phyloP scores from a whole-genome alignment of 805 yeast genomes.

The Starmerella stellata region DNA sequence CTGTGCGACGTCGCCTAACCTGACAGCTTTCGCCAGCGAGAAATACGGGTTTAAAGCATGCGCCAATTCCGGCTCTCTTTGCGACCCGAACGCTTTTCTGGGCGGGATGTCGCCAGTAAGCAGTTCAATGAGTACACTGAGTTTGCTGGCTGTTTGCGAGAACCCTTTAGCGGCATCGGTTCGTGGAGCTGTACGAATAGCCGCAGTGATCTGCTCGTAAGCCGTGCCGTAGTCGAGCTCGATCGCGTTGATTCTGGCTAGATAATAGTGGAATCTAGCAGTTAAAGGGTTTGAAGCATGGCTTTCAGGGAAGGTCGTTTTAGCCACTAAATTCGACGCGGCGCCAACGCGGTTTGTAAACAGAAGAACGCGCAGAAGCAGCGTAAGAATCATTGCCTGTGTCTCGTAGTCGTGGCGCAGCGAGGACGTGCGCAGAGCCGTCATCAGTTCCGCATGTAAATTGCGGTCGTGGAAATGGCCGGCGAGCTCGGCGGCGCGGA shows the following conservation, averaged over 20 bases:
- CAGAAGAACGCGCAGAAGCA: slow-evolving; percentile 64
- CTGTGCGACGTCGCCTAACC: slow-evolving; percentile 69
- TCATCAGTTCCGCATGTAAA: slow-evolving; percentile 50
- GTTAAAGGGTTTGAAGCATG: slow-evolving; percentile 65
- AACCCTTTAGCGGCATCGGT: slow-evolving; percentile 71
- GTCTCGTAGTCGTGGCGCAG: slow-evolving; percentile 86
- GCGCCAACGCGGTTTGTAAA: slow-evolving; percentile 63
- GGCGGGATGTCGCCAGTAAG: slow-evolving; percentile 96
- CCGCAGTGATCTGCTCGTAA: slow-evolving; percentile 77
- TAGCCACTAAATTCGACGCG: slow-evolving; percentile 77
- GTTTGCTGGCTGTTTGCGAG: slow-evolving; percentile 72
- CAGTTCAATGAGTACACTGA: slow-evolving; percentile 72
- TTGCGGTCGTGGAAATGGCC: slow-evolving; percentile 28
- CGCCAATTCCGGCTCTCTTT: slow-evolving; percentile 38
- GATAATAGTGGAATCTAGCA: slow-evolving; percentile 78
- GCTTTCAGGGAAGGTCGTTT: slow-evolving; percentile 69
- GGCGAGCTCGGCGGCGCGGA: slow-evolving; percentile 53
- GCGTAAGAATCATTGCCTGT: slow-evolving; percentile 69
- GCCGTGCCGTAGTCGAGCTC: slow-evolving; percentile 87
- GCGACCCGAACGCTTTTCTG: slow-evolving; percentile 41
- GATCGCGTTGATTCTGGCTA: slow-evolving; percentile 78
- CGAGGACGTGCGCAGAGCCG: slow-evolving; percentile 69
- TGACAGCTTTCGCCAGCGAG: slow-evolving; percentile 76
- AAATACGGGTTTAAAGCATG: slow-evolving; percentile 61
- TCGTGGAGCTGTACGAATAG: slow-evolving; percentile 91